These are phyloP conservation scores for Metschnikowia arizonensis DNA, from an alignment of 805 yeast species.

Conservation along the genomic window DNA sequence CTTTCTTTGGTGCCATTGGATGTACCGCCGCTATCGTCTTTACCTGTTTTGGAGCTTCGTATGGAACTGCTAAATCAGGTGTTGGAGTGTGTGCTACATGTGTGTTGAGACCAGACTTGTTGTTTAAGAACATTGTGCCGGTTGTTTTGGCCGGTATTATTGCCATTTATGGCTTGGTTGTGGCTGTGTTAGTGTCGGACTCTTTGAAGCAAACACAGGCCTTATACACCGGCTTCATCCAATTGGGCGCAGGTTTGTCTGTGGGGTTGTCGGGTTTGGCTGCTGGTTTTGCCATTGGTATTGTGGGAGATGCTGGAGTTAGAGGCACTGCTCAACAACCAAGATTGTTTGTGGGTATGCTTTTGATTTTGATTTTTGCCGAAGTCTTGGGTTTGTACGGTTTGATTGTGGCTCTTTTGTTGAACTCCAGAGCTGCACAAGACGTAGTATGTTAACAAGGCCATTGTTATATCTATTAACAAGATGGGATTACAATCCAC, in stretches of 20 bases:
- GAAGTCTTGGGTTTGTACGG: constrained; percentile 99
- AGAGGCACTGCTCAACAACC: constrained; percentile 99
- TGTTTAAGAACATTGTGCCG: constrained; percentile 91
- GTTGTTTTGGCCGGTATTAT: constrained; percentile 99
- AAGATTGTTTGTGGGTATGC: constrained; percentile 97
- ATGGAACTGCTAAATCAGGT: constrained; percentile 99
- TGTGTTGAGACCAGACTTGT: constrained; percentile 93
- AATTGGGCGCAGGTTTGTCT: constrained; percentile 95
- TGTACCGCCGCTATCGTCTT: constrained; percentile 99
- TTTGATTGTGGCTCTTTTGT: constrained; percentile 92
- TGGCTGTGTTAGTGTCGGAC: constrained; percentile 89
- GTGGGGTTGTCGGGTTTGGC: constrained; percentile 97
- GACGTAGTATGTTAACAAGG: constrained; percentile 72
- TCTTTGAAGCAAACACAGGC: constrained; percentile 84
- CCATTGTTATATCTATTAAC: background rate
- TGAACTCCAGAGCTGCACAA: constrained; percentile 96
- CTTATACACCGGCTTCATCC: constrained; percentile 94
- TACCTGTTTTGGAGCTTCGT: constrained; percentile 98
- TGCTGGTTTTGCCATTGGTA: constrained; percentile 98
- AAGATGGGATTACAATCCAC: too few species aligned
- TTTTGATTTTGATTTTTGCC: constrained; percentile 96
- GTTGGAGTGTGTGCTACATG: constrained; percentile 99
- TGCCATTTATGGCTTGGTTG: constrained; percentile 97
- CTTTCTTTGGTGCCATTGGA: constrained; percentile 99
- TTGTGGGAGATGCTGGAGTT: constrained; percentile 99